These are phyloP conservation scores for Curvularia sp. DNA, from an alignment of 2,329 filamentous ascomycete genomes.

Conservation along the genomic window DNA sequence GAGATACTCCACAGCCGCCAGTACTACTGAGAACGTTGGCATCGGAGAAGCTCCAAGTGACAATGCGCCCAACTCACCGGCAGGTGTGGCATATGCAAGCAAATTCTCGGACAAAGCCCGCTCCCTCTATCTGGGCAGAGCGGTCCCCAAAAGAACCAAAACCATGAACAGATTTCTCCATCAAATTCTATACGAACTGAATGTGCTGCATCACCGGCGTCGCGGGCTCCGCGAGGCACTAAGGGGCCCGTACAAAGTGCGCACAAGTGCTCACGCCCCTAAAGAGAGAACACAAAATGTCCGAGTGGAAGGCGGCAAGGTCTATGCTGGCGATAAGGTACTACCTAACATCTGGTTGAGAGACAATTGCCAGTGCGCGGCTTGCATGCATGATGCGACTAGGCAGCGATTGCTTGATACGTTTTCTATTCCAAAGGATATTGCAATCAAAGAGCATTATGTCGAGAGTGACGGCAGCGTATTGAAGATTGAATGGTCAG, in stretches of 20 bases:
- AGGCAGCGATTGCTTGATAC: slow-evolving; percentile 73
- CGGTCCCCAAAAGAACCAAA: neutral
- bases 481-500: slow-evolving; percentile 52
- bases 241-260: neutral
- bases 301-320: slow-evolving; percentile 6
- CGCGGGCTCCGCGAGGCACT: neutral
- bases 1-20: neutral
- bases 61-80: neutral
- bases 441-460: slow-evolving; percentile 32
- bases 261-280: neutral
- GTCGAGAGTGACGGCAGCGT: slow-evolving; percentile 11
- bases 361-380: slow-evolving; percentile 74
- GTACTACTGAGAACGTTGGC: neutral
- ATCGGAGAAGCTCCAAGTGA: neutral
- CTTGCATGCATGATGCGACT: slow-evolving; percentile 74
- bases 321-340: slow-evolving; percentile 2
- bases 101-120: no score
- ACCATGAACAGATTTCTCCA: neutral
- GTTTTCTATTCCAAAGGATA: slow-evolving; percentile 58
- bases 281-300: neutral
- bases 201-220: neutral
- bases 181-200: neutral
- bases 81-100: neutral
- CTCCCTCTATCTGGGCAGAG: neutral
- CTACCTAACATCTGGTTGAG: slow-evolving; percentile 52